phyloP scores from a whole-genome alignment of 441 rosid species.

The Syzygium syzygioides region DNA sequence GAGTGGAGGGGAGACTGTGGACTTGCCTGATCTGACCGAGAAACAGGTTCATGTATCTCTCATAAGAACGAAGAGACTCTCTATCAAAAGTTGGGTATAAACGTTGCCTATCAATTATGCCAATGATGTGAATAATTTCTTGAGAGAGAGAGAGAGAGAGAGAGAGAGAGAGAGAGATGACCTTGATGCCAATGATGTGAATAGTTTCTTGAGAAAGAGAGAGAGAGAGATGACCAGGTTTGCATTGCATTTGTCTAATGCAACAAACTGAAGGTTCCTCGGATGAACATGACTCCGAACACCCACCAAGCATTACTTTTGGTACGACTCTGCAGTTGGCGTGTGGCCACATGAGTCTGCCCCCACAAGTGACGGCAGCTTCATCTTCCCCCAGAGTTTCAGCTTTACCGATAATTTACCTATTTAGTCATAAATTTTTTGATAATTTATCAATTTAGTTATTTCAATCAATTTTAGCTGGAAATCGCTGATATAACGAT shows the following conservation, averaged over 20 bases:
- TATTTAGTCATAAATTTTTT: too few relatives aligned
- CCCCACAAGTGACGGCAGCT: not conserved
- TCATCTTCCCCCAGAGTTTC: not conserved
- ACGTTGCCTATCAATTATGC: too few relatives aligned
- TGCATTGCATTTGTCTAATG: not conserved
- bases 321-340: not conserved
- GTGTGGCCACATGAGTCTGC: not conserved
- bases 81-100: not conserved
- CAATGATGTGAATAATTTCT: not conserved
- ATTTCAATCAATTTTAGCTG: fast-evolving
- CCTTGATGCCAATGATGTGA: too few relatives aligned
- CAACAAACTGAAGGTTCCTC: not conserved
- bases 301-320: not conserved
- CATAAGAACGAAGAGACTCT: not conserved
- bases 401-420: not conserved
- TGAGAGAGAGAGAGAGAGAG: not conserved
- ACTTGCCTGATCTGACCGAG: not conserved
- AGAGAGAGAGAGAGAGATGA: too few relatives aligned
- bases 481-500: fast-evolving
- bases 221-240: not conserved
- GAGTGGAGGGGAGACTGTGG: not conserved
- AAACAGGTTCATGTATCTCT: not conserved
- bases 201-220: not conserved
- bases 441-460: too few relatives aligned
- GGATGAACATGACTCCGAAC: not conserved